Evolutionary conservation across 306 rosid species (phyloP).

Genomic region (Arachis stenosperma): DNA sequence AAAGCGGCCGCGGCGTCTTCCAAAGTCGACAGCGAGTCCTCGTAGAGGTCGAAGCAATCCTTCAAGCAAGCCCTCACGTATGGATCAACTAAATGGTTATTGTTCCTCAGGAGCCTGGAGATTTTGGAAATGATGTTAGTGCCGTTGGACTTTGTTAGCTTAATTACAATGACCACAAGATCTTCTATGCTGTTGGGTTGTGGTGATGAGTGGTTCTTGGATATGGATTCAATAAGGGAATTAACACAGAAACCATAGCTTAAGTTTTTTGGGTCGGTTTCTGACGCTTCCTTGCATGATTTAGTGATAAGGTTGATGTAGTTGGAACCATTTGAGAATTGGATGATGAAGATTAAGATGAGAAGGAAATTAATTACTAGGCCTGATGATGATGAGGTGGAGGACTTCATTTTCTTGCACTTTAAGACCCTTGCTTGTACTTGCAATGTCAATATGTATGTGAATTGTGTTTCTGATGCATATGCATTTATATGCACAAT

Average conservation of each 20-base stretch:
- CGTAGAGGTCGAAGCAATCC: slow-evolving; percentile 59
- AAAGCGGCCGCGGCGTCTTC: slow-evolving; percentile 51
- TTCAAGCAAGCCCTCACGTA: slow-evolving; percentile 43
- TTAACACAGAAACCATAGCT: slow-evolving; percentile 56
- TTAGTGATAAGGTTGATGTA: slow-evolving; percentile 29
- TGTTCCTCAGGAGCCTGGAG: slow-evolving; percentile 42
- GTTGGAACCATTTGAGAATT: slow-evolving; percentile 32
- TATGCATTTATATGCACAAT: not conserved
- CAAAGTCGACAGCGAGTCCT: slow-evolving; percentile 41
- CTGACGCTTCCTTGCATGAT: slow-evolving; percentile 60
- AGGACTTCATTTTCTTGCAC: slow-evolving; percentile 29
- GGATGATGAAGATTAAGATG: slow-evolving; percentile 16
- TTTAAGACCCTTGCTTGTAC: no score
- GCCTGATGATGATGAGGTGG: slow-evolving; percentile 7
- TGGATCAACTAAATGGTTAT: not conserved
- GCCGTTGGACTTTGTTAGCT: slow-evolving; percentile 53
- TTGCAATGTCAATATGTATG: no score
- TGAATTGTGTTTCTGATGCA: not conserved
- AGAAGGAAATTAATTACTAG: not conserved
- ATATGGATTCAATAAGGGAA: slow-evolving; percentile 41
- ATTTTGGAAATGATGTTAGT: slow-evolving; percentile 47
- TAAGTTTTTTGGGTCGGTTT: slow-evolving; percentile 55
- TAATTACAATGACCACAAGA: slow-evolving; percentile 44
- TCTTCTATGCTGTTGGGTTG: slow-evolving; percentile 40
- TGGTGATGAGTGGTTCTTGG: slow-evolving; percentile 11